Base-by-base conservation (phyloP, 495 filamentous ascomycete genomes). In the Geopyxis carbonaria region DNA sequence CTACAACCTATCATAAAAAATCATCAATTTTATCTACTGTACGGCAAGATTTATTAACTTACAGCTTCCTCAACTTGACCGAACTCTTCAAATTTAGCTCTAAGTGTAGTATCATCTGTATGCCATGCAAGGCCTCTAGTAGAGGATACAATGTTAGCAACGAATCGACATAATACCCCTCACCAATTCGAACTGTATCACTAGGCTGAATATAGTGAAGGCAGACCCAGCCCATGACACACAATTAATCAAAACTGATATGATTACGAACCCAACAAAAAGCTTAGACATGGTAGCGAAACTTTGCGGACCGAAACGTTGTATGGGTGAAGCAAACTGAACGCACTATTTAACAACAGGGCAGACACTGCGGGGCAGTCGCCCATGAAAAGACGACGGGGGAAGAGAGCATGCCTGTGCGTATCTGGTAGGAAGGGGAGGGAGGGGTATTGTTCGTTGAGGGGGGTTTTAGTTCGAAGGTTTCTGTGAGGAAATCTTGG, bases 61-160 rank as follows among this genome's bases (percentile, higher is more conserved):
- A 95, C 87, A 42, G 87, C 87, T 73, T 95, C 87, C 56, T 93
- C 82, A 42, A 95, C 76, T 20, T 60, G 60, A 18, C 87, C 87
- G 54, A 79, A 93, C 59, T 87, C 71, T 60, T 84, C 76, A 62
- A 95, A 95, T 55, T 93, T 91, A 43, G 72, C 56, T 44, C 76
- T 75, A 27, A 95, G 67, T 27, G 80, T 78, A 2, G 57, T 56
- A 60, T 95, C 87, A 58, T 86, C 83, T 35, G 87, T 95, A 68
- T 93, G 86, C 87, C 87, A 95, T 45, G 87, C 83, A 47, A 95
- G 84, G 68, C 87, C 87, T 52, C 87, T 94, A 48, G 31, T n/a
- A n/a, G n/a, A n/a, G 20, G 16, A n/a, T 37, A 9, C 1, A 20
- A 22, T 23, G 18, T 37, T 37, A 37, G 34, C 10, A 22, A 22